Evolutionary conservation across 306 rosid genomes (phyloP).

Genomic region (Cucumis hystrix): DNA sequence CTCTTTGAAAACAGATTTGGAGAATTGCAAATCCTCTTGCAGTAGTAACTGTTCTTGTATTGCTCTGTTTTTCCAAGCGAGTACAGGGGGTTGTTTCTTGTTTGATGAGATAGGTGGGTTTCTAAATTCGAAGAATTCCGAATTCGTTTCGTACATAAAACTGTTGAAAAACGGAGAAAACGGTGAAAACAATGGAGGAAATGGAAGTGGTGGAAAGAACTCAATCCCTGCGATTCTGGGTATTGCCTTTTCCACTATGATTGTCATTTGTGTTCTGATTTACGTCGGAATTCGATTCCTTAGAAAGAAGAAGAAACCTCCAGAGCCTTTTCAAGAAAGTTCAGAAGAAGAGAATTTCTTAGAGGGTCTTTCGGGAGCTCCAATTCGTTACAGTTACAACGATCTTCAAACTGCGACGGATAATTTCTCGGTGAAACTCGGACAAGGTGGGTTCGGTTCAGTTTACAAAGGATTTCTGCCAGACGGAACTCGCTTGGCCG

Average conservation of each 20-base stretch:
- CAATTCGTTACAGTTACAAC: constrained; percentile 55
- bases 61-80: constrained; percentile 62
- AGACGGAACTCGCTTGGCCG: constrained; percentile 69
- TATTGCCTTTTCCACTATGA: constrained; percentile 33
- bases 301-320: constrained; percentile 26
- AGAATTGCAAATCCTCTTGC: constrained; percentile 55
- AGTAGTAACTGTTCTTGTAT: constrained; percentile 58
- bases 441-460: constrained; percentile 88
- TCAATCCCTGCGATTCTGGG: constrained; percentile 32
- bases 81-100: constrained; percentile 51
- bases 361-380: constrained; percentile 64
- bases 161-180: constrained; percentile 25
- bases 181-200: constrained; percentile 15
- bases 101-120: constrained; percentile 63
- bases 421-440: constrained; percentile 68
- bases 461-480: constrained; percentile 62
- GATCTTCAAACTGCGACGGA: constrained; percentile 68
- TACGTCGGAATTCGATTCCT: constrained; percentile 33
- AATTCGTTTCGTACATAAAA: constrained; percentile 59
- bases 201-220: constrained; percentile 19
- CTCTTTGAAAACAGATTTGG: constrained; percentile 42
- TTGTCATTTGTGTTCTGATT: constrained; percentile 34
- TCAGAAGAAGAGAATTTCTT: constrained; percentile 89
- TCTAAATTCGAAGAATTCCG: constrained; percentile 30
- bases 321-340: constrained; percentile 23